phyloP scores from a whole-genome alignment of 352 stramenopile genomes.

The Pythium pyrilobum region DNA sequence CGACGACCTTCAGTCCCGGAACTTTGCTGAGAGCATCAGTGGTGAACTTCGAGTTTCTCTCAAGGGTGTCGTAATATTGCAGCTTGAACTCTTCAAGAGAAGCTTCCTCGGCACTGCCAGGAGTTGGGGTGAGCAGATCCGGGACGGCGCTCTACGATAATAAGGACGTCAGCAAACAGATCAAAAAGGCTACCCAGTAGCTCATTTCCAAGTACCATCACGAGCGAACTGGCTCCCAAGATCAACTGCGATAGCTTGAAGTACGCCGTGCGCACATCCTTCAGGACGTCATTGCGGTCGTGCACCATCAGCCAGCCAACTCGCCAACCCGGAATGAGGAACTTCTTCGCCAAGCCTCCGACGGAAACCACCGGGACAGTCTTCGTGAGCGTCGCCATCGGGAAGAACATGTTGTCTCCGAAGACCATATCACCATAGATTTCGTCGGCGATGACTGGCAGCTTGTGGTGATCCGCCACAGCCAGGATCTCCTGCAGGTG shows the following conservation, averaged over 20 bases:
- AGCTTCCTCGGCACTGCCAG: conserved; percentile 49
- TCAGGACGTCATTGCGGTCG: conserved; percentile 75
- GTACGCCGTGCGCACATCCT: conserved; percentile 85
- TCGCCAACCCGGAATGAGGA: conserved; percentile 93
- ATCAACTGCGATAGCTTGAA: conserved; percentile 92
- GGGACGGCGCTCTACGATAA: conserved; percentile 64
- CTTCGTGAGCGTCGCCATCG: conserved; percentile 77
- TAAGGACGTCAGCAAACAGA: neutral
- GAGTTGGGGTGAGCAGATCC: conserved; percentile 64
- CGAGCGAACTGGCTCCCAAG: conserved; percentile 88
- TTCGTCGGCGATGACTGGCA: conserved; percentile 91
- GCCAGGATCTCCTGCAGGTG: conserved; percentile 72
- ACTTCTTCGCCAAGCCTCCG: conserved; percentile 94
- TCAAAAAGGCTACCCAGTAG: neutral
- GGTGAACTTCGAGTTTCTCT: conserved; percentile 86
- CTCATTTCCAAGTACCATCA: conserved; percentile 60
- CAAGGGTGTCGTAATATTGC: conserved; percentile 75
- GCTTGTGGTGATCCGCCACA: conserved; percentile 73
- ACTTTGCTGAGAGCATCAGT: conserved; percentile 67
- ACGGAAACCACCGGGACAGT: conserved; percentile 79
- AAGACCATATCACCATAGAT: conserved; percentile 87
- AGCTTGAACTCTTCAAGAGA: conserved; percentile 79
- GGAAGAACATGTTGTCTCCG: conserved; percentile 65
- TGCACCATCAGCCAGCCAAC: conserved; percentile 95
- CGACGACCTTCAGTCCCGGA: conserved; percentile 80